These are phyloP conservation scores for Wakefieldia striispora DNA, from an alignment of 768 basidiomycete genomes.

Conservation along the genomic window DNA sequence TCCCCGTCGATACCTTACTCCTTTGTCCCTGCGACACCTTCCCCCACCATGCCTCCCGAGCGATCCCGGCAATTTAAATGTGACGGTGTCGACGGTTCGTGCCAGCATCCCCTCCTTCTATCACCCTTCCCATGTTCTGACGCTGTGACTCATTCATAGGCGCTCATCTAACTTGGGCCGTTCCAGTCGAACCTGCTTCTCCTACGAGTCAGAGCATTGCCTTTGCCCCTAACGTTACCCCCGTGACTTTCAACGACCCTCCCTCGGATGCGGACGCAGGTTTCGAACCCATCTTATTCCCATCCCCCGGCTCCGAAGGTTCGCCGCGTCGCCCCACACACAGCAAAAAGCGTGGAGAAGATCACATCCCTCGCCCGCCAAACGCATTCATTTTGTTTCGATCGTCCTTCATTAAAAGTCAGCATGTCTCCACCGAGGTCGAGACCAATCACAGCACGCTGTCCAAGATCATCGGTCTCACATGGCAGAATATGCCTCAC, in stretches of 20 bases:
- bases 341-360: constrained; percentile 66
- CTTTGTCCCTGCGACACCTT: constrained; percentile 26
- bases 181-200: constrained; percentile 39
- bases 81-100: constrained; percentile 37
- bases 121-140: constrained; percentile 2
- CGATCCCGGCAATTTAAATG: constrained; percentile 39
- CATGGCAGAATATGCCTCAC: constrained; percentile 76
- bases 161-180: constrained; percentile 46
- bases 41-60: constrained; percentile 44
- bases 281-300: constrained; percentile 57
- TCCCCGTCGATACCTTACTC: constrained; percentile 20
- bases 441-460: constrained; percentile 83
- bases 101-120: neutral
- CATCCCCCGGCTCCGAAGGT: constrained; percentile 38
- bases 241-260: constrained; percentile 54
- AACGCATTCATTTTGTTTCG: constrained; percentile 89
- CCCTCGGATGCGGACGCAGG: constrained; percentile 35
- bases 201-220: constrained; percentile 39
- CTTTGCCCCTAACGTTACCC: constrained; percentile 59
- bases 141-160: constrained; percentile 28
- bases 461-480: constrained; percentile 81
- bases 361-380: constrained; percentile 80
- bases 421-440: constrained; percentile 72
- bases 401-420: constrained; percentile 75
- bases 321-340: constrained; percentile 49